Conservation (phyloP, 2,329 filamentous ascomycete species). For the Myriosclerotinia curreyana region DNA sequence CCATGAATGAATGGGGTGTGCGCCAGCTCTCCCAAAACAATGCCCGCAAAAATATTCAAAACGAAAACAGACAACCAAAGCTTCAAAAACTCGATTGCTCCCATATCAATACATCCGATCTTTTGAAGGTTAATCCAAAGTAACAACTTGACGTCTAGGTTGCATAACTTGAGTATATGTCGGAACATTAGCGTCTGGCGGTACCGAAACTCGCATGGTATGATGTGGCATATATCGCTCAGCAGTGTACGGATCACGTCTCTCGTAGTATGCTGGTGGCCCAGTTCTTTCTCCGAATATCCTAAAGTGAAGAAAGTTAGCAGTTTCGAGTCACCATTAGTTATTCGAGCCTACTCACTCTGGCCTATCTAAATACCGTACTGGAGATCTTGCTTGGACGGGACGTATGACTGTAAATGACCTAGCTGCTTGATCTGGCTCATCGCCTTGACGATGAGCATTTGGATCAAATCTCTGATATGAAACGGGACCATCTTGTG, state of each 20-base stretch:
- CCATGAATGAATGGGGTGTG: background rate
- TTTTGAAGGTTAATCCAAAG: constrained; percentile 23
- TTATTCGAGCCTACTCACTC: constrained; percentile 31
- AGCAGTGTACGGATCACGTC: constrained; percentile 11
- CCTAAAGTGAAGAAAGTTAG: constrained; percentile 28
- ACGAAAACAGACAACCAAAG: background rate
- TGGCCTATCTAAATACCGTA: constrained; percentile 31
- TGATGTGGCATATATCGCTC: constrained; percentile 4
- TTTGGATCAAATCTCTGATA: constrained; percentile 29
- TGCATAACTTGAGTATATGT: constrained; percentile 23
- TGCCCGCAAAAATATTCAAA: background rate
- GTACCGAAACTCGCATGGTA: constrained; percentile 19
- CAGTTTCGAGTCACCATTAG: constrained; percentile 10
- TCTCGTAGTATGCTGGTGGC: constrained; percentile 24
- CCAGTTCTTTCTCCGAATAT: constrained; percentile 23
- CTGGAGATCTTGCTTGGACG: constrained; percentile 33
- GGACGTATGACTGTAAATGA: constrained; percentile 25
- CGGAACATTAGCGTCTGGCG: constrained; percentile 15
- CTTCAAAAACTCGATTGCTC: too few relatives aligned
- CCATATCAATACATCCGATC: background rate
- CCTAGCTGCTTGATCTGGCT: constrained; percentile 26
- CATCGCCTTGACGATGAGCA: constrained; percentile 24
- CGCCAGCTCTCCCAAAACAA: background rate
- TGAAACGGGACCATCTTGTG: constrained; percentile 30
- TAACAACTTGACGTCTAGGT: constrained; percentile 29